A percentile compares a stretch with the other conserved stretches of the same genome.
These are phyloP conservation scores for Blastocystis hominis DNA, from an alignment of 352 stramenopile genomes.

Conservation along the genomic window DNA sequence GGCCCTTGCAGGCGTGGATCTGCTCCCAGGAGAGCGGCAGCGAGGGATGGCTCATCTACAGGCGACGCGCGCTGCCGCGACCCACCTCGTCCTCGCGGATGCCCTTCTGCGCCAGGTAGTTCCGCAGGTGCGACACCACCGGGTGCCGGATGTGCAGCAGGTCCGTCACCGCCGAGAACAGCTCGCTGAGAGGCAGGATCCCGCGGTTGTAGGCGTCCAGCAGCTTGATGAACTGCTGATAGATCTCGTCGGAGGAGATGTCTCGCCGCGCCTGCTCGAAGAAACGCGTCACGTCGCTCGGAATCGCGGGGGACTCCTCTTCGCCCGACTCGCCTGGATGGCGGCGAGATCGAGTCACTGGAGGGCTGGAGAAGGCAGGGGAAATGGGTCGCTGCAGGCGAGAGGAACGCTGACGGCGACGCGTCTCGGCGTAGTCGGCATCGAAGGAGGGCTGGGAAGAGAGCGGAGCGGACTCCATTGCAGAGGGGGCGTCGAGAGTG, in stretches of 20 bases:
- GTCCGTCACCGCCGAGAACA: conserved; percentile 71
- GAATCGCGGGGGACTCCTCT: conserved; percentile 62
- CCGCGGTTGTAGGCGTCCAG: conserved; percentile 69
- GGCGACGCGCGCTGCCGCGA: not conserved
- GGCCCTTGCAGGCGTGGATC: conserved; percentile 57
- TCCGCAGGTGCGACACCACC: not conserved
- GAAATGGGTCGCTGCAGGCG: not conserved
- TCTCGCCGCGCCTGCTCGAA: conserved; percentile 88
- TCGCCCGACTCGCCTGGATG: not conserved
- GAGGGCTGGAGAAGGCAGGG: not conserved
- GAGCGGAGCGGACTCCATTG: conserved; percentile 41
- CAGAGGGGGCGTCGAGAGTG: conserved; percentile 61
- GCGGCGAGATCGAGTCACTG: not conserved
- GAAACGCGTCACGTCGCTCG: conserved; percentile 69
- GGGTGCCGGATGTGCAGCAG: conserved; percentile 59
- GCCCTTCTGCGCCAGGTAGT: conserved; percentile 24
- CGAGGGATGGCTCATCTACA: not conserved
- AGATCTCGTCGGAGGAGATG: conserved; percentile 72
- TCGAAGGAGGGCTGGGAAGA: conserved; percentile 61
- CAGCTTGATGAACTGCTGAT: conserved; percentile 65
- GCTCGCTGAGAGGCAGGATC: conserved; percentile 66
- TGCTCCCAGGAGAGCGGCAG: not conserved
- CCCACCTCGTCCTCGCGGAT: not conserved
- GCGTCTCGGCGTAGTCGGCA: not conserved
- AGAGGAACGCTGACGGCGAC: conserved; percentile 22